These are phyloP conservation scores for Neofusicoccum ribis DNA, from an alignment of 2,329 filamentous ascomycete genomes.

Conservation along the genomic window DNA sequence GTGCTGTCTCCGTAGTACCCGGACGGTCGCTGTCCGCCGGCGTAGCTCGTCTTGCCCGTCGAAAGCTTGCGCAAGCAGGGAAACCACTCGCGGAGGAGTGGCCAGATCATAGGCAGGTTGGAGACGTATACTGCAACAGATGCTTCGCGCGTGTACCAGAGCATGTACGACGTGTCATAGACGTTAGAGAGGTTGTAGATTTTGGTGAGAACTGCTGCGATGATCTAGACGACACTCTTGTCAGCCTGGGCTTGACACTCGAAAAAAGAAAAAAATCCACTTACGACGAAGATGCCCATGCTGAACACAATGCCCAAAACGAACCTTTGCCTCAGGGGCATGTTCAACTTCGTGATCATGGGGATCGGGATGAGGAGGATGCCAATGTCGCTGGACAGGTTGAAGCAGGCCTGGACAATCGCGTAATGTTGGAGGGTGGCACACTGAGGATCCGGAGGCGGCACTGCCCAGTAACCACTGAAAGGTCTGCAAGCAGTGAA, in stretches of 20 bases:
- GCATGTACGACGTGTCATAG: conserved; percentile 32
- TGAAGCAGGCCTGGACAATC: conserved; percentile 60
- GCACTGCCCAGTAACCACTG: conserved; percentile 58
- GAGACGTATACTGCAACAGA: conserved; percentile 55
- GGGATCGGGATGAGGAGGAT: conserved; percentile 42
- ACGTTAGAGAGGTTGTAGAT: conserved; percentile 48
- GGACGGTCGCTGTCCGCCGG: neutral
- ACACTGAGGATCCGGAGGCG: conserved; percentile 56
- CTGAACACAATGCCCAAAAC: conserved; percentile 54
- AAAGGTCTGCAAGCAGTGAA: conserved; percentile 57
- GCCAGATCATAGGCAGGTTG: conserved; percentile 57
- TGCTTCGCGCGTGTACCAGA: conserved; percentile 58
- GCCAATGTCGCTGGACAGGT: conserved; percentile 56
- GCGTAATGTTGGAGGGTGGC: conserved; percentile 58
- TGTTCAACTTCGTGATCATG: conserved; percentile 51
- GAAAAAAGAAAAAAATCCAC: conserved; percentile 41
- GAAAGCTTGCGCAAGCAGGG: conserved; percentile 29
- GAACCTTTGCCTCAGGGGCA: conserved; percentile 54
- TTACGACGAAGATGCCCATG: conserved; percentile 53
- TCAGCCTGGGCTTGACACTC: neutral
- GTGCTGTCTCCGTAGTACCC: neutral
- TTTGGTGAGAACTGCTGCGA: conserved; percentile 50
- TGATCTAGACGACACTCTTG: conserved; percentile 28
- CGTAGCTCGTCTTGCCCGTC: neutral
- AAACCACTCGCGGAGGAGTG: conserved; percentile 49